phyloP scores from a whole-genome alignment of 805 yeast species.

The Saturnispora galanensis region DNA sequence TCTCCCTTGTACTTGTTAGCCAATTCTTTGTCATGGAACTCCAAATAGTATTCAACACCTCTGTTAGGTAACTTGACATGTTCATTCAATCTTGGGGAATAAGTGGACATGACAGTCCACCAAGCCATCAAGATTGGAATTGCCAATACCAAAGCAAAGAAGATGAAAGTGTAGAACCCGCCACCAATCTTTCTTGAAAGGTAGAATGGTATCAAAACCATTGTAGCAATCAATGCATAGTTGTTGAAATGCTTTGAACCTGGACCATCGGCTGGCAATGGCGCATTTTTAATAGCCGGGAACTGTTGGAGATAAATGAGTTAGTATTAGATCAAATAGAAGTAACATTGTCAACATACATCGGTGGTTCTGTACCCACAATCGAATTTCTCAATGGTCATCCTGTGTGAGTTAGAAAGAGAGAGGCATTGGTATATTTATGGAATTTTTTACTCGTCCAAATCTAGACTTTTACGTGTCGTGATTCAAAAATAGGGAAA shows the following conservation, averaged over 20 bases:
- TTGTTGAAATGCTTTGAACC: constrained; percentile 72
- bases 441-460: too few species aligned
- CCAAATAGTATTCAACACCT: constrained; percentile 72
- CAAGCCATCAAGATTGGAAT: constrained; percentile 70
- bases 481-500: too few species aligned
- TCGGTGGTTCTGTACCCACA: constrained; percentile 45
- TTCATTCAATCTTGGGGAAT: constrained; percentile 73
- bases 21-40: constrained; percentile 66
- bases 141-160: constrained; percentile 44
- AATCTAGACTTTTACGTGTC: too few species aligned
- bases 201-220: constrained; percentile 52
- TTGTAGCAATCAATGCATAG: constrained; percentile 36
- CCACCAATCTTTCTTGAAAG: constrained; percentile 58
- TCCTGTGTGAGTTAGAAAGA: constrained; percentile 1
- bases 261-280: constrained; percentile 87
- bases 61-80: constrained; percentile 65
- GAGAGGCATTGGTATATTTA: background rate
- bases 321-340: background rate
- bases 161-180: constrained; percentile 56
- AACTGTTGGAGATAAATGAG: constrained; percentile 19
- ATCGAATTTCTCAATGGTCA: constrained; percentile 18
- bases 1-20: constrained; percentile 60
- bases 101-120: constrained; percentile 73
- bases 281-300: constrained; percentile 78
- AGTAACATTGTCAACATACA: constrained; percentile 22